phyloP scores from a whole-genome alignment of 169 alveolate species.

The Cyclospora cayetanensis region DNA sequence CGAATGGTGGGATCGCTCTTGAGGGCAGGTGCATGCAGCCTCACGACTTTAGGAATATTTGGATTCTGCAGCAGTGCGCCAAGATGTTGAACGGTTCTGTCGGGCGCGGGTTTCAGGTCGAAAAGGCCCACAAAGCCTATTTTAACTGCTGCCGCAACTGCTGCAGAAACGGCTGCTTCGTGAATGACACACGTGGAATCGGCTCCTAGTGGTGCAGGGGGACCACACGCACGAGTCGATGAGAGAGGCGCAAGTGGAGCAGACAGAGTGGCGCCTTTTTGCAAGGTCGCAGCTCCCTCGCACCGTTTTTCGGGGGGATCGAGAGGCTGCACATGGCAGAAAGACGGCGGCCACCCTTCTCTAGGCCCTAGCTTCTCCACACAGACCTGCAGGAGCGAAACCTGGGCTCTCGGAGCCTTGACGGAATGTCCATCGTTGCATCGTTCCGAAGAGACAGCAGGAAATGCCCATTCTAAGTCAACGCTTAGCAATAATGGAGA shows the following conservation, averaged over 20 bases:
- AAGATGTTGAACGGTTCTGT: neutral
- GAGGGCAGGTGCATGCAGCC: no score
- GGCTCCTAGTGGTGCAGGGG: neutral
- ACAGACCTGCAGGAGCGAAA: neutral
- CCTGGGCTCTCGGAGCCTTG: no score
- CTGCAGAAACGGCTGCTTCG: neutral
- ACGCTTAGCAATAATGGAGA: neutral
- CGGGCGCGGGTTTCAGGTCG: neutral
- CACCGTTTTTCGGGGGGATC: no score
- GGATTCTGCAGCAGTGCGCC: neutral
- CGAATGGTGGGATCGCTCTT: no score
- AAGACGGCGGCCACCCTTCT: neutral
- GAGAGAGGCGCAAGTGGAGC: no score
- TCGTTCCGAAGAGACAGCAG: no score
- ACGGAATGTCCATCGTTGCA: no score
- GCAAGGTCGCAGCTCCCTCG: no score
- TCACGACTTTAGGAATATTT: neutral
- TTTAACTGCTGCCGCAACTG: neutral
- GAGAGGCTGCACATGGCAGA: no score
- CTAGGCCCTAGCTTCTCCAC: neutral
- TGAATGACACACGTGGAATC: neutral
- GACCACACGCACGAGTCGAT: no score
- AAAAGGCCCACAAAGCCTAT: neutral
- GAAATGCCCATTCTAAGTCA: neutral
- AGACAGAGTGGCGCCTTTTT: no score